Conservation (phyloP, 2,329 filamentous ascomycete species). For the Xylaria sp. region DNA sequence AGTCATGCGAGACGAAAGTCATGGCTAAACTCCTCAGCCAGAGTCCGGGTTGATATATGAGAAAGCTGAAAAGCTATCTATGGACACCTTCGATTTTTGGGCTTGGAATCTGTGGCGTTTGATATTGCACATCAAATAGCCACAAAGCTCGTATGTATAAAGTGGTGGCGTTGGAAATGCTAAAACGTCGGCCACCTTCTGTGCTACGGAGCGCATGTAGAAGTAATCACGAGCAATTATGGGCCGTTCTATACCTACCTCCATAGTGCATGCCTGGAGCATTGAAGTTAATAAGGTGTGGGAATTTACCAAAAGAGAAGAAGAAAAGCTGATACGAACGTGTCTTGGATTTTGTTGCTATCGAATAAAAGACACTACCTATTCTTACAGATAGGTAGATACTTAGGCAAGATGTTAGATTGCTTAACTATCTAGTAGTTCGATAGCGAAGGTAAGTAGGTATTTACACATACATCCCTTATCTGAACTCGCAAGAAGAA, state of each 20-base stretch:
- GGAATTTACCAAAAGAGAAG: background rate
- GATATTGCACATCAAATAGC: background rate
- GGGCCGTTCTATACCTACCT: slow-evolving; percentile 3
- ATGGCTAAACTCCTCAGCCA: background rate
- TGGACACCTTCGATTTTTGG: background rate
- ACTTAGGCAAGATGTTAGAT: background rate
- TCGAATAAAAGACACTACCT: background rate
- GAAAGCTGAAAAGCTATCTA: background rate
- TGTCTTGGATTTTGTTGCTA: background rate
- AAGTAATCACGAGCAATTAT: slow-evolving; percentile 29
- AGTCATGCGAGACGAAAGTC: slow-evolving; percentile 5
- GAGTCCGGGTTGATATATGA: background rate
- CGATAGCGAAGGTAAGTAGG: background rate
- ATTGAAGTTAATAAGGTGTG: background rate
- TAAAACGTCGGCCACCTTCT: slow-evolving; percentile 6
- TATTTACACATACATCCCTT: background rate
- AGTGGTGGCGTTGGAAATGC: slow-evolving; percentile 3
- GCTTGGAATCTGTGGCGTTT: background rate
- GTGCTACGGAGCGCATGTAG: slow-evolving; percentile 18
- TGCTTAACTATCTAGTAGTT: too few relatives aligned
- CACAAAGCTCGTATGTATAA: background rate
- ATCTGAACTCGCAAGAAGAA: slow-evolving; percentile 3
- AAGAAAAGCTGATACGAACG: background rate
- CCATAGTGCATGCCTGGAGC: background rate
- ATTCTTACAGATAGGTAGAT: background rate